Evolutionary conservation across 2,329 filamentous ascomycete species (phyloP), one percentile per base, ranked within the genome.

Genomic region (Ascochyta rabiei): DNA sequence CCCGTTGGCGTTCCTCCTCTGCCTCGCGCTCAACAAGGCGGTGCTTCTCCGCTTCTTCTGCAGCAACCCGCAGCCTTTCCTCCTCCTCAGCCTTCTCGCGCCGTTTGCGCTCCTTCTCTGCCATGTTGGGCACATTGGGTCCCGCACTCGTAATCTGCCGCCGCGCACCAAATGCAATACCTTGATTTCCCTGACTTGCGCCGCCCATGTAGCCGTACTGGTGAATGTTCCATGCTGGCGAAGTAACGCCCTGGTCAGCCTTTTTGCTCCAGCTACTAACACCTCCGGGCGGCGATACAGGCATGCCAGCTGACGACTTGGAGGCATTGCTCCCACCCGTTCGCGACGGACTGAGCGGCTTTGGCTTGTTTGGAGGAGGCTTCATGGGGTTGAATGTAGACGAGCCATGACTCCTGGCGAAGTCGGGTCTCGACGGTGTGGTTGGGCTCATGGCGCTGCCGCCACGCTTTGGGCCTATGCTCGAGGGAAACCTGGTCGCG

Each of bases 181-280:
- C 95, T 58, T 97, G 86, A 67, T 96, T 98, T 3, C 91, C 93
- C 74, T 99, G 95, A 69, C 91, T 97, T 23, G 95, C 95, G 43
- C 95, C 95, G 53, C 95, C 95, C 89, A 98, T 95, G 76, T 97
- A 99, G 7, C 95, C 75, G 72, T 99, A 99, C 73, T 99, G 95
- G 53, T 93, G 89, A 65, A 98, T 98, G 72, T 98, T 99, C 95
- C 95, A 99, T 1, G 95, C 95, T 0, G 95, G 95, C 23, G 88
- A 83, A 1, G 93, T 97, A 39, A 82, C 83, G 15, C 85, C 85
- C 74, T 97, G 90, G 64, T 97, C 91, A 50, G 85, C 84, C 74
- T 84, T 90, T 73, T 86, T 96, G 75, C 90, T 96, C 95, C 95
- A 98, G 76, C 87, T 96, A 71, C 90, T 96, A 58, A 93, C 85